phyloP scores from a whole-genome alignment of 1,284 basidiomycete species.

The Marasmius oreades region DNA sequence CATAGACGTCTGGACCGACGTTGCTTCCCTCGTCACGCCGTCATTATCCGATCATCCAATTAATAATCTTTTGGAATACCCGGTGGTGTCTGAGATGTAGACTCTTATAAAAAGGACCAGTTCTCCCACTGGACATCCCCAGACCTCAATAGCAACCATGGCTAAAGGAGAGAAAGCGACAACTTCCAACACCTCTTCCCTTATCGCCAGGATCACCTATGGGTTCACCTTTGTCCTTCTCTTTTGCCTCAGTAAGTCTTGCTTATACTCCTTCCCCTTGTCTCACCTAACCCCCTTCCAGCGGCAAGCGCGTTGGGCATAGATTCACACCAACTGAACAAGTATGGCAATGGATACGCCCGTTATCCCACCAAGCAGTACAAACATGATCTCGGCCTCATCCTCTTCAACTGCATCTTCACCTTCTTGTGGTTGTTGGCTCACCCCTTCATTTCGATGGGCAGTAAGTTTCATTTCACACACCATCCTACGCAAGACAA shows the following conservation, averaged over 20 bases:
- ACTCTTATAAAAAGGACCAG: too few relatives aligned
- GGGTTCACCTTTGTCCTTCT: background rate
- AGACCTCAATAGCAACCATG: background rate
- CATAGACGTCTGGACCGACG: too few relatives aligned
- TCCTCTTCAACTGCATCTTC: slow-evolving; percentile 20
- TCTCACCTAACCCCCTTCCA: slow-evolving; percentile 9
- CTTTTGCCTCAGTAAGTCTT: background rate
- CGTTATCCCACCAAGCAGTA: slow-evolving; percentile 25
- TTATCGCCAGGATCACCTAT: background rate
- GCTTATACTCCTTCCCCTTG: background rate
- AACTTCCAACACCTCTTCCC: background rate
- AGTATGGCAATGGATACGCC: slow-evolving; percentile 20
- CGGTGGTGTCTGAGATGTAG: too few relatives aligned
- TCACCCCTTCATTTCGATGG: slow-evolving; percentile 22
- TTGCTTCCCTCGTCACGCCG: too few relatives aligned
- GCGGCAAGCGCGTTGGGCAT: slow-evolving; percentile 25
- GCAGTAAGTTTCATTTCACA: slow-evolving; percentile 19
- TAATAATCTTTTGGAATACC: too few relatives aligned
- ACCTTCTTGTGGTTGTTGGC: slow-evolving; percentile 21
- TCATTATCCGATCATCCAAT: too few relatives aligned
- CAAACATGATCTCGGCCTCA: slow-evolving; percentile 25
- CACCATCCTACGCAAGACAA: too few relatives aligned
- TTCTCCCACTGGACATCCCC: too few relatives aligned
- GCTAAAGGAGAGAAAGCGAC: background rate
- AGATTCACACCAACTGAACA: slow-evolving; percentile 26